Percentiles rank a stretch among this genome's conserved stretches.
Conservation (phyloP, 192 early-diverging fungal genomes). For the Backusella westeae region DNA sequence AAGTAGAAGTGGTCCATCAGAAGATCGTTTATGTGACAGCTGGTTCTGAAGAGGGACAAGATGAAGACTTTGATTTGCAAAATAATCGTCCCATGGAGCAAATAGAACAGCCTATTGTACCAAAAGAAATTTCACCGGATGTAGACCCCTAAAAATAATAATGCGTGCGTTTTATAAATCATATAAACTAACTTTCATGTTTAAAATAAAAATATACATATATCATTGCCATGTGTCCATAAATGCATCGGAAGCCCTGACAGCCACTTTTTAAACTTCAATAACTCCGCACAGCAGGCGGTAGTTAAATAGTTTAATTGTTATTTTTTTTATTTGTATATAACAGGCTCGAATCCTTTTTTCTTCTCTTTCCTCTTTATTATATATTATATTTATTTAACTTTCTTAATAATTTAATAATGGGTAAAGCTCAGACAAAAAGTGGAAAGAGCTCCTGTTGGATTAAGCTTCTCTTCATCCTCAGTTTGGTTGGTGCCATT, state of each 20-base stretch:
- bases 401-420: background rate
- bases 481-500: slow-evolving; percentile 27
- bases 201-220: slow-evolving; percentile 1
- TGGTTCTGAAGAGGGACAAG: background rate
- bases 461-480: slow-evolving; percentile 23
- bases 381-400: background rate
- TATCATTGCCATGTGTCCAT: background rate
- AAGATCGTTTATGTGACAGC: background rate
- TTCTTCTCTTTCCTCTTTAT: background rate
- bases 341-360: background rate
- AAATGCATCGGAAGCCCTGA: slow-evolving; percentile 4
- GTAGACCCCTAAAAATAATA: background rate
- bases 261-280: background rate
- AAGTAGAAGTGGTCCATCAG: background rate
- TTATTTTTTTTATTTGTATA: background rate
- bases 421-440: background rate
- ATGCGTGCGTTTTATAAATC: background rate
- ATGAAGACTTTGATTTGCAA: background rate
- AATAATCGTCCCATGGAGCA: background rate
- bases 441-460: slow-evolving; percentile 1
- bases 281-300: background rate
- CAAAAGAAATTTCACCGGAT: background rate
- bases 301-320: background rate
- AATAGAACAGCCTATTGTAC: background rate
- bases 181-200: background rate